These are phyloP conservation scores for Micractinium sp. DNA, from an alignment of 139 green algal genomes.

Conservation along the genomic window DNA sequence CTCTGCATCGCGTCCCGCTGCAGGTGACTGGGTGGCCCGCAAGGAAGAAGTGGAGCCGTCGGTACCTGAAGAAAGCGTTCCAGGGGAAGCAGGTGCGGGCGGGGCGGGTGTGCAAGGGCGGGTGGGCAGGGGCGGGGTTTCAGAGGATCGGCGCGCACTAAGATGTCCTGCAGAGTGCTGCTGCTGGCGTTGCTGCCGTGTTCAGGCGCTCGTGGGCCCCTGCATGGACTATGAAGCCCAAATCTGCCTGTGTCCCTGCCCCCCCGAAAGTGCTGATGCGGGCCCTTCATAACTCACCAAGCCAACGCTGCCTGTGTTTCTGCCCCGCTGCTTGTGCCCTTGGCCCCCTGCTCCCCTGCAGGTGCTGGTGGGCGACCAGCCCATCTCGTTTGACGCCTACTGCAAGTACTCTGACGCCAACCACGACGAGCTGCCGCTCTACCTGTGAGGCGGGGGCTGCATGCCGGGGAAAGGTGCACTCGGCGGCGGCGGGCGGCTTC, in stretches of 20 bases:
- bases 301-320: not conserved
- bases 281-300: no score
- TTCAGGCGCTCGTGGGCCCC: conserved; percentile 15
- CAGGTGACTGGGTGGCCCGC: conserved; percentile 66
- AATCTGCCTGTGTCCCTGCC: no score
- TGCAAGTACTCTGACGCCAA: conserved; percentile 64
- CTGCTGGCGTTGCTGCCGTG: conserved; percentile 11
- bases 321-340: not conserved
- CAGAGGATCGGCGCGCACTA: not conserved
- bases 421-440: conserved; percentile 78
- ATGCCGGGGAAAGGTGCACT: not conserved
- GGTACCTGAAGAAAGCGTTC: conserved; percentile 67
- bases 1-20: not conserved
- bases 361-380: conserved; percentile 25
- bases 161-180: not conserved
- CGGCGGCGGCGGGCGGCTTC: no score
- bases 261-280: no score
- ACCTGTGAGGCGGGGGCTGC: conserved; percentile 35
- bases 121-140: no score
- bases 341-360: not conserved
- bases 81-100: conserved; percentile 51
- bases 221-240: no score
- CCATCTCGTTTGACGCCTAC: conserved; percentile 75
- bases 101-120: conserved; percentile 21
- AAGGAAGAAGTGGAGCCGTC: conserved; percentile 62